Evolutionary conservation across 176 grass and related monocot species (phyloP), one percentile per base, ranked within the genome.

Genomic region (Cocos nucifera): DNA sequence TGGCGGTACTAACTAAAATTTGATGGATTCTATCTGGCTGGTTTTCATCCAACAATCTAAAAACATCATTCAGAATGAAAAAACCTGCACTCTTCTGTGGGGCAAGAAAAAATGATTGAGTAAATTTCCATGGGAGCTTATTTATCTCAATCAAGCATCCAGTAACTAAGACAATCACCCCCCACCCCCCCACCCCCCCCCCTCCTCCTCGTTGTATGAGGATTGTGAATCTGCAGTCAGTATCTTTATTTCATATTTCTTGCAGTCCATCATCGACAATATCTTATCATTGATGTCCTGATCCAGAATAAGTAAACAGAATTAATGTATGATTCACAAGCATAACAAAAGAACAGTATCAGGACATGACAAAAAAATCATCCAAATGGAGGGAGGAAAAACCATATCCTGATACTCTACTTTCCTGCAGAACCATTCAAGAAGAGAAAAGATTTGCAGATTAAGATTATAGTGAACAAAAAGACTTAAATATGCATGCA

Each of bases 81-180:
- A 70, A 98, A 64, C 94, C 88, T 49, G 78, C 89, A 82, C 1
- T 68, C 71, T 98, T 84, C 74, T 92, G 88, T 2, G 88, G 94
- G 18, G 94, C 94, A 66, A 98, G 85, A 54, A 98, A 98, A 66
- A 98, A 98, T 0, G 88, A 83, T 63, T 89, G 88, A 16, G 81
- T 72, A 82, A 98, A 98, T 25, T 73, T 77, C 61, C 67, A 69
- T 24, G 76, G 75, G 32, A 88, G 6, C 0, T 75, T 68, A 22
- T 88, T 81, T 22, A 22, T 56, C 50, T 69, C 75, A 66, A 73
- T 85, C 59, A 98, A 82, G 17, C 51, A 80, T 66, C 93, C 93
- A 52, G 84, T 91, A 49, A 97, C 87, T 65, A 88, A 69, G 59
- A 97, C 83, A 57, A 97, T 65, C 57, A 97, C 73, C 29, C 84